phyloP scores from a whole-genome alignment of 805 yeast genomes.

The Jamesozyma spencerorum region DNA sequence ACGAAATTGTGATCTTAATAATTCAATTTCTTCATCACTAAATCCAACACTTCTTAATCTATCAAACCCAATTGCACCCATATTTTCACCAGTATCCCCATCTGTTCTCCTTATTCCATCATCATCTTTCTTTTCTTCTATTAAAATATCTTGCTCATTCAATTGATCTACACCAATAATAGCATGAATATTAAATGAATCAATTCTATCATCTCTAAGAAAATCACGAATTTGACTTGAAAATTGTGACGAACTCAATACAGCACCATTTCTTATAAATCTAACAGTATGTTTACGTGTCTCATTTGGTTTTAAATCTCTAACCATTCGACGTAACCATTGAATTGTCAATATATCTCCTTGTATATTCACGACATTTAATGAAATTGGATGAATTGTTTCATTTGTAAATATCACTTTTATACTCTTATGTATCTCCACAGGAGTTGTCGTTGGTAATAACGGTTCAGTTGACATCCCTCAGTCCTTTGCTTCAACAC shows the following conservation, averaged over 20 bases:
- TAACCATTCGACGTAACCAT: constrained; percentile 25
- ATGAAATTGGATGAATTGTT: constrained; percentile 18
- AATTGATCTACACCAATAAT: constrained; percentile 48
- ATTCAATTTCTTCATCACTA: constrained; percentile 63
- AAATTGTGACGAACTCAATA: constrained; percentile 8
- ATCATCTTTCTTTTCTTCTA: constrained; percentile 51
- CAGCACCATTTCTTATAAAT: constrained; percentile 25
- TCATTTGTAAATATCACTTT: constrained; percentile 26
- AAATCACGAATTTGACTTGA: background rate
- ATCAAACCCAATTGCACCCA: constrained; percentile 75
- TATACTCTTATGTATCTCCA: constrained; percentile 4
- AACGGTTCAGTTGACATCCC: constrained; percentile 17
- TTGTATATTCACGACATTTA: constrained; percentile 21
- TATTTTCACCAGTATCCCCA: constrained; percentile 21
- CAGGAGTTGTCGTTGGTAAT: constrained; percentile 9
- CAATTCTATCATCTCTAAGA: constrained; percentile 6
- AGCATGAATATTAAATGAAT: constrained; percentile 63
- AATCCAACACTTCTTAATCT: constrained; percentile 77
- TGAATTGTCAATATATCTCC: constrained; percentile 14
- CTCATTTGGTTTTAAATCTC: constrained; percentile 15
- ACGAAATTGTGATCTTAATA: constrained; percentile 65
- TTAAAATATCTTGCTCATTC: constrained; percentile 40
- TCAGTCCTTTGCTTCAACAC: background rate
- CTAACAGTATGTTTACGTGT: constrained; percentile 17
- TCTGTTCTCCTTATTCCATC: constrained; percentile 7